A percentile compares a stretch with the other conserved stretches of the same genome.
phyloP scores from a whole-genome alignment of 1,139 yeast species.

The Protomyces inouyei region DNA sequence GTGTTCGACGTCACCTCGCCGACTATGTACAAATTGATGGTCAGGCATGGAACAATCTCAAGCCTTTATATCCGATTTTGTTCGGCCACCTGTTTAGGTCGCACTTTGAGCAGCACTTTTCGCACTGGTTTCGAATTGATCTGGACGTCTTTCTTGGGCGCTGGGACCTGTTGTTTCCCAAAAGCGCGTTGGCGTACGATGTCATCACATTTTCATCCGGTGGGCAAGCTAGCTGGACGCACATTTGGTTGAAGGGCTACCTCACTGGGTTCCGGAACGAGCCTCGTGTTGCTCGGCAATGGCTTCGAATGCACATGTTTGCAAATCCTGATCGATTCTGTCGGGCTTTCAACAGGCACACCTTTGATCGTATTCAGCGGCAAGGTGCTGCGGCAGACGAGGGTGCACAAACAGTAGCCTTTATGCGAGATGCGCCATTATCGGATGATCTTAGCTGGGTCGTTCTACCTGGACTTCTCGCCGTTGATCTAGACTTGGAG shows the following conservation, averaged over 20 bases:
- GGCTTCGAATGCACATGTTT: not conserved
- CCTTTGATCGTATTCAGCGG: not conserved
- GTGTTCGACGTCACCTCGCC: not conserved
- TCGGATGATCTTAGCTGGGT: not conserved
- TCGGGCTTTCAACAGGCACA: not conserved
- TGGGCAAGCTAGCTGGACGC: not conserved
- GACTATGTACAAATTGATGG: not conserved
- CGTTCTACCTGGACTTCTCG: not conserved
- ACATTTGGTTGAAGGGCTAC: slow-evolving; percentile 3
- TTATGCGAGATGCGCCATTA: not conserved
- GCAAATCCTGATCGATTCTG: not conserved
- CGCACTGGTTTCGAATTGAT: slow-evolving; percentile 3
- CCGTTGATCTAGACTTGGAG: not conserved
- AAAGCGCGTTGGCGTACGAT: not conserved
- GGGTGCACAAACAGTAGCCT: not conserved
- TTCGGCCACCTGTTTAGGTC: not conserved
- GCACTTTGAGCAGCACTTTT: not conserved
- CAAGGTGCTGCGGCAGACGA: not conserved
- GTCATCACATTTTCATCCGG: not conserved
- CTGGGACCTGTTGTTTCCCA: not conserved
- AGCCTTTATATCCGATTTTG: not conserved
- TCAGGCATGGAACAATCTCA: not conserved
- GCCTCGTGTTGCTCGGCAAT: not conserved
- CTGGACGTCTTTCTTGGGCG: not conserved
- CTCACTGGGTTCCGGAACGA: not conserved